Evolutionary conservation across 352 stramenopile genomes (phyloP).

Genomic region (Lagenidium sp.): DNA sequence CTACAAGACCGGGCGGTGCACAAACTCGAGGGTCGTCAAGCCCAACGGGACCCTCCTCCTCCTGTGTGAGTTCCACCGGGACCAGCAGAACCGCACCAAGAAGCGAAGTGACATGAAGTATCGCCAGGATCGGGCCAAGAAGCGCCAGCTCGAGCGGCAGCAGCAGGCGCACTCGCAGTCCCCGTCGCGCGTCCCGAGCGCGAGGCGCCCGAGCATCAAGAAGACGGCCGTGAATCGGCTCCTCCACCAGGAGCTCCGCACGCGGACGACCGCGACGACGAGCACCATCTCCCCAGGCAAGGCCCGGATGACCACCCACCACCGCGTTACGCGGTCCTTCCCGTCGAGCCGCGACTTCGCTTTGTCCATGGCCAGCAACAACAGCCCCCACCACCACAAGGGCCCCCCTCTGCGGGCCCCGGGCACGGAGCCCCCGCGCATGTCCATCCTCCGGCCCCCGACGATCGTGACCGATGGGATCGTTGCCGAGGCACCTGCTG

Average conservation of each 20-base stretch:
- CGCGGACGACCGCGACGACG: not conserved
- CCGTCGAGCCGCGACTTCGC: no score
- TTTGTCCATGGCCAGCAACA: no score
- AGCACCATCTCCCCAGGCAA: not conserved
- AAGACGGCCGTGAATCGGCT: not conserved
- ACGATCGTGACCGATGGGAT: no score
- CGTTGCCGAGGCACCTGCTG: not conserved
- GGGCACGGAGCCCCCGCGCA: no score
- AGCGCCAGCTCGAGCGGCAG: slow-evolving; percentile 21
- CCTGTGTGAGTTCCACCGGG: slow-evolving; percentile 75
- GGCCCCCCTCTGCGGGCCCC: no score
- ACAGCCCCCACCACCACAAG: no score
- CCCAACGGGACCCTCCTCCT: slow-evolving; percentile 62
- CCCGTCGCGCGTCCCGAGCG: not conserved
- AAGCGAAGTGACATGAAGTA: slow-evolving; percentile 82
- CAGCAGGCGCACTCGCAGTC: not conserved
- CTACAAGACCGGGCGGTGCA: slow-evolving; percentile 78
- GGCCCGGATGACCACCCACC: no score
- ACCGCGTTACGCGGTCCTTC: no score
- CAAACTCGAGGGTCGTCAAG: slow-evolving; percentile 61
- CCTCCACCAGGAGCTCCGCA: not conserved
- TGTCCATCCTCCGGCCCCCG: no score
- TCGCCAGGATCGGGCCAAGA: slow-evolving; percentile 49
- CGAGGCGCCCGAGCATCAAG: not conserved
- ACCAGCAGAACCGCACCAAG: slow-evolving; percentile 83